A percentile compares a stretch with the other conserved stretches of the same genome.
These are phyloP conservation scores for Lenzites betulinus DNA, from an alignment of 768 basidiomycete genomes.

Conservation along the genomic window DNA sequence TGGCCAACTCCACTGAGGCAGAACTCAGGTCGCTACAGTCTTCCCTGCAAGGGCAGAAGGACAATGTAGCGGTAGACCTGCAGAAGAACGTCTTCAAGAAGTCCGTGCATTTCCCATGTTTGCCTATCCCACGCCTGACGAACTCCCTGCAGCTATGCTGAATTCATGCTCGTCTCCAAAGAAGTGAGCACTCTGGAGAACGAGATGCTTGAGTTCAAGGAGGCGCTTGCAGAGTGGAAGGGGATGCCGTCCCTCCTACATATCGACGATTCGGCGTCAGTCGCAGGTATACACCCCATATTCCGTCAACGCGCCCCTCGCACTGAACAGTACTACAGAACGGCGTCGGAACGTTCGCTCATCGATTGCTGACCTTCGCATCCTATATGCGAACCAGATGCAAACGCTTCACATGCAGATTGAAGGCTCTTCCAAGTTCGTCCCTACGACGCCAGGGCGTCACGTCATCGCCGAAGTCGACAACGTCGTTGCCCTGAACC, in stretches of 20 bases:
- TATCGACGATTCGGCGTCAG: constrained; percentile 78
- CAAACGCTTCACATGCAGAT: constrained; percentile 86
- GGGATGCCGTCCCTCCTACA: constrained; percentile 92
- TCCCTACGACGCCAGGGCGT: constrained; percentile 86
- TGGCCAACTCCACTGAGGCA: constrained; percentile 87
- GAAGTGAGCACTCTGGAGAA: constrained; percentile 96
- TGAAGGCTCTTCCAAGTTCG: constrained; percentile 94
- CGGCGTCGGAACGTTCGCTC: constrained; percentile 73
- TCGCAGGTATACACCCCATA: constrained; percentile 43
- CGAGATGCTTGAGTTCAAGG: constrained; percentile 96
- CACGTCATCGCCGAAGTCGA: constrained; percentile 90
- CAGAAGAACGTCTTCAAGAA: constrained; percentile 96
- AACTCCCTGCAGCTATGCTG: constrained; percentile 71
- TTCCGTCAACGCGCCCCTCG: constrained; percentile 18
- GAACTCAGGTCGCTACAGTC: constrained; percentile 77
- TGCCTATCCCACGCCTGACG: background rate
- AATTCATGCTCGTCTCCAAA: constrained; percentile 95
- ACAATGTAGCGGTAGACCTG: constrained; percentile 75
- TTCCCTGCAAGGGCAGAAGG: constrained; percentile 68
- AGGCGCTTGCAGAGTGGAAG: constrained; percentile 93
- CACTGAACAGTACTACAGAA: constrained; percentile 33
- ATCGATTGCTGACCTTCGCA: constrained; percentile 92
- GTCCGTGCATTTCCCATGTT: constrained; percentile 41
- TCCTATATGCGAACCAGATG: constrained; percentile 94
- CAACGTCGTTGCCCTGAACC: constrained; percentile 79